Evolutionary conservation across 1,284 basidiomycete species (phyloP).

Genomic region (Stygiomarasmius scandens): DNA sequence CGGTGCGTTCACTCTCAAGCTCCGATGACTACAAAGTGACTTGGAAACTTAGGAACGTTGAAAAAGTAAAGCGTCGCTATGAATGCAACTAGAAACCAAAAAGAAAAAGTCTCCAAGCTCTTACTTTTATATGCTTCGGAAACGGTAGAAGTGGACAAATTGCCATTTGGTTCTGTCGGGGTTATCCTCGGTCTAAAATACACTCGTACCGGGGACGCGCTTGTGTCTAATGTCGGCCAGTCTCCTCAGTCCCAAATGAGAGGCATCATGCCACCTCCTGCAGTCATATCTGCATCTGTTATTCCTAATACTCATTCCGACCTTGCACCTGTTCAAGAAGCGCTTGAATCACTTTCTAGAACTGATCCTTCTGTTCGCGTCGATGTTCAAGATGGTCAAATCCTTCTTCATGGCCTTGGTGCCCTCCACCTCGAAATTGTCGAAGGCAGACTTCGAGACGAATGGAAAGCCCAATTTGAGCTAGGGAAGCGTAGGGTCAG

Average conservation of each 20-base stretch:
- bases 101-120: conserved; percentile 78
- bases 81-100: conserved; percentile 70
- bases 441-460: conserved; percentile 75
- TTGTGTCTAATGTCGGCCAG: conserved; percentile 50
- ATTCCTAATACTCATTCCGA: conserved; percentile 84
- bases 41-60: conserved; percentile 55
- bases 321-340: conserved; percentile 74
- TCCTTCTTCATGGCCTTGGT: conserved; percentile 83
- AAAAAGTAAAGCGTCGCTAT: conserved; percentile 65
- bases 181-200: conserved; percentile 83
- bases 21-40: not conserved
- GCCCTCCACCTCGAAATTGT: conserved; percentile 88
- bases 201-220: conserved; percentile 86
- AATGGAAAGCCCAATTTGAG: conserved; percentile 80
- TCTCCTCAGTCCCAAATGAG: conserved; percentile 49
- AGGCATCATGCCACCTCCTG: conserved; percentile 72
- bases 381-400: conserved; percentile 79
- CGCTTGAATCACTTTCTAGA: conserved; percentile 73
- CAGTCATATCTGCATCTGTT: conserved; percentile 79
- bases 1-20: conserved; percentile 45
- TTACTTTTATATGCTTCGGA: conserved; percentile 41
- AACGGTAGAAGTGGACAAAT: no score
- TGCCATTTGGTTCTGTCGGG: conserved; percentile 75
- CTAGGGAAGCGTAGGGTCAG: conserved; percentile 79
- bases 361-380: conserved; percentile 86